phyloP scores from a whole-genome alignment of 1,139 yeast species.

The Suhomyces bolitotheri region DNA sequence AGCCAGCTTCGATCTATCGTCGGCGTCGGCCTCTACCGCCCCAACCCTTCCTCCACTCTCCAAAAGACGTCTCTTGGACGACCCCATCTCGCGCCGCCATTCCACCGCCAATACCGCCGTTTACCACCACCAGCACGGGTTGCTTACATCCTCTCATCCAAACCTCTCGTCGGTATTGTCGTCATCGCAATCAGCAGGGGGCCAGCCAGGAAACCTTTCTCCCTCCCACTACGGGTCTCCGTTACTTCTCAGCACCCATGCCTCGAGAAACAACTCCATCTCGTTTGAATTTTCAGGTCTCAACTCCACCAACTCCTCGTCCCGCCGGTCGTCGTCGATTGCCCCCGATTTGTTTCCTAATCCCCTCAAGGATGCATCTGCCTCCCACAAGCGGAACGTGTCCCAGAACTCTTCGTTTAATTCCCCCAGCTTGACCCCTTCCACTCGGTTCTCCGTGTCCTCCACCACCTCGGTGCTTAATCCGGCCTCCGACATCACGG shows the following conservation, averaged over 20 bases:
- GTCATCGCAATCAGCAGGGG: constrained; percentile 4
- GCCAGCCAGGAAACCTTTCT: constrained; percentile 23
- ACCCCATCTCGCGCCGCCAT: constrained; percentile 19
- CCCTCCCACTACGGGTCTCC: constrained; percentile 37
- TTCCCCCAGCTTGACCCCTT: constrained; percentile 31
- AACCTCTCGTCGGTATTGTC: constrained; percentile 13
- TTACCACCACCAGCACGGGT: constrained; percentile 10
- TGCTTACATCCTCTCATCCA: constrained; percentile 16
- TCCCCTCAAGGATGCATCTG: constrained; percentile 22
- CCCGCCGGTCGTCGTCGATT: constrained; percentile 37
- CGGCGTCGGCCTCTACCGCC: constrained; percentile 8
- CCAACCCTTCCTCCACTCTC: constrained; percentile 16
- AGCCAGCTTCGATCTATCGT: constrained; percentile 36
- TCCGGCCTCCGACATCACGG: constrained; percentile 5
- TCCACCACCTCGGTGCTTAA: constrained; percentile 23
- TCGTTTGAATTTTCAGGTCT: constrained; percentile 34
- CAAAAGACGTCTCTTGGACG: constrained; percentile 20
- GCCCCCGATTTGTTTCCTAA: constrained; percentile 47
- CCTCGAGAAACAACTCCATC: constrained; percentile 40
- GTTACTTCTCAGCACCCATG: constrained; percentile 28
- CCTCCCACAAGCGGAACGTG: constrained; percentile 27
- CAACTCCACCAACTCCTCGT: constrained; percentile 28
- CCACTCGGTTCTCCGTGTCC: constrained; percentile 31
- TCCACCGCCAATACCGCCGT: constrained; percentile 16
- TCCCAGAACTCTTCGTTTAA: constrained; percentile 38